Evolutionary conservation across 1,139 yeast species (phyloP).

Genomic region (Entelexis paramagnoliae): DNA sequence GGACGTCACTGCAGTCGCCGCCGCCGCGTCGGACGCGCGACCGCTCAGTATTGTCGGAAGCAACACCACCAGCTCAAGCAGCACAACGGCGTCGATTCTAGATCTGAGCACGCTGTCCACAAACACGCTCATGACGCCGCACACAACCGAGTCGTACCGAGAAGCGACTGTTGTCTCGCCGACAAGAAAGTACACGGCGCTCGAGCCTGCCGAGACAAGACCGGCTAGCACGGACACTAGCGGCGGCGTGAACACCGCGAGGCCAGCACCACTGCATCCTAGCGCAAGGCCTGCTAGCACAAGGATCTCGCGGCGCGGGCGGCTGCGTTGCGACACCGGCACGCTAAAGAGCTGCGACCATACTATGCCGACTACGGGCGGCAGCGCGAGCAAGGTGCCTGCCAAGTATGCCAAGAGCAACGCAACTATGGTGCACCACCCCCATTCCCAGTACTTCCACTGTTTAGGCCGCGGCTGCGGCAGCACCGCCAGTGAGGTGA

Average conservation of each 20-base stretch:
- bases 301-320: not conserved
- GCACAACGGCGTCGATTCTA: constrained; percentile 12
- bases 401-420: not conserved
- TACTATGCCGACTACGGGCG: constrained; percentile 11
- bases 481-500: constrained; percentile 5
- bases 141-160: constrained; percentile 28
- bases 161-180: constrained; percentile 31
- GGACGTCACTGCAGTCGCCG: not conserved
- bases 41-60: constrained; percentile 14
- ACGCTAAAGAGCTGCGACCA: constrained; percentile 17
- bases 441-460: constrained; percentile 9
- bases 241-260: constrained; percentile 11
- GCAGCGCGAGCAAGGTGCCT: not conserved
- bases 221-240: constrained; percentile 20
- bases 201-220: constrained; percentile 30
- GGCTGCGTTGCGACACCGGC: not conserved
- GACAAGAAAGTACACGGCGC: constrained; percentile 31
- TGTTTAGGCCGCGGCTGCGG: constrained; percentile 1
- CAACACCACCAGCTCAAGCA: constrained; percentile 18
- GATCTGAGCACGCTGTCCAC: constrained; percentile 18
- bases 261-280: not conserved
- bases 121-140: constrained; percentile 24
- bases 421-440: not conserved
- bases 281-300: not conserved
- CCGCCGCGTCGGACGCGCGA: not conserved